Conservation (phyloP, 345 rosid genomes). For the Reutealis trisperma region DNA sequence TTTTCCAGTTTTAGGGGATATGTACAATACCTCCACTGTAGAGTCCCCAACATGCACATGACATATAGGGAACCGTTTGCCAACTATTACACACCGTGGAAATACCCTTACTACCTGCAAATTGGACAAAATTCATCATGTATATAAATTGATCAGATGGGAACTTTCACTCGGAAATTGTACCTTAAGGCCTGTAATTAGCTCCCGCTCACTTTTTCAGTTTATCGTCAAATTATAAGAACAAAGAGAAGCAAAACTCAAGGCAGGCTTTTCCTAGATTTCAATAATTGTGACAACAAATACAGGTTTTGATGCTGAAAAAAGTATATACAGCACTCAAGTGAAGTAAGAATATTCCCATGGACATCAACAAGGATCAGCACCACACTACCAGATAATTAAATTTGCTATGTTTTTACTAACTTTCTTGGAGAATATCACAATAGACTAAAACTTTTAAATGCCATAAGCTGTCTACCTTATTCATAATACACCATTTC, state of each 20-base stretch:
- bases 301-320: neutral
- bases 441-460: neutral
- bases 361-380: neutral
- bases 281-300: neutral
- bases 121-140: neutral
- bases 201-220: neutral
- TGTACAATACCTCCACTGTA: slow-evolving; percentile 49
- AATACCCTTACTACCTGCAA: slow-evolving; percentile 54
- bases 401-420: neutral
- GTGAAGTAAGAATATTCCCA: neutral
- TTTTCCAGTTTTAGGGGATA: neutral
- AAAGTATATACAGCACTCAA: neutral
- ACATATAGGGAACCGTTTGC: slow-evolving; percentile 72
- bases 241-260: neutral
- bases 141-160: neutral
- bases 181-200: neutral
- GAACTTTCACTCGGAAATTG: neutral
- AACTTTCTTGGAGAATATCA: neutral
- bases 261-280: neutral
- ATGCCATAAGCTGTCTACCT: neutral
- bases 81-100: slow-evolving; percentile 55
- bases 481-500: neutral
- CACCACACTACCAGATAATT: neutral
- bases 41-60: slow-evolving; percentile 54
- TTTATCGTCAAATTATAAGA: neutral